Conservation (phyloP, 768 basidiomycete genomes). For the Rhodotorula graminis region DNA sequence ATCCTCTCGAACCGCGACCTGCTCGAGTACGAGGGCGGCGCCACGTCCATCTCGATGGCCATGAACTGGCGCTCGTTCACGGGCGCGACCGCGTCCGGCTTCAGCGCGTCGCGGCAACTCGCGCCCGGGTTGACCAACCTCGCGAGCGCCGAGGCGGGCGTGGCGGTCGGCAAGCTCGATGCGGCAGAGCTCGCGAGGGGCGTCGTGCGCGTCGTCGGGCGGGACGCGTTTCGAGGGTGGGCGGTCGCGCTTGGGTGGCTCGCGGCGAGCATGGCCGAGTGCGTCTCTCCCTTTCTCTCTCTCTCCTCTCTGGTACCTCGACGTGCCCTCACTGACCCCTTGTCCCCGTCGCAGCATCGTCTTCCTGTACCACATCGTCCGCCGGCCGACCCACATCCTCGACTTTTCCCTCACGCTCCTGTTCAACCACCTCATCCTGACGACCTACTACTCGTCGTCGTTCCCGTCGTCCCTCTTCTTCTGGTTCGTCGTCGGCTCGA, state of each 20-base stretch:
- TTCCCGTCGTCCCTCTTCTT: conserved; percentile 87
- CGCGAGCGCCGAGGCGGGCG: conserved; percentile 56
- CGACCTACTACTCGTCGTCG: conserved; percentile 77
- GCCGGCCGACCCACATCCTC: conserved; percentile 86
- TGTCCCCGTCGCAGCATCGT: conserved; percentile 56
- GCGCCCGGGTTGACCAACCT: conserved; percentile 73
- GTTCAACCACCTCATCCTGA: conserved; percentile 86
- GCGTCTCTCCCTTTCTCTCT: conserved; percentile 48
- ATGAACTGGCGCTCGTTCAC: conserved; percentile 99
- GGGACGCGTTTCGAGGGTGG: conserved; percentile 79
- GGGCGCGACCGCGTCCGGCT: conserved; percentile 68
- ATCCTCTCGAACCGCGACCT: conserved; percentile 52
- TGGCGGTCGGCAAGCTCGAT: not conserved
- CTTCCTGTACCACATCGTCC: conserved; percentile 79
- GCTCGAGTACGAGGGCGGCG: conserved; percentile 46
- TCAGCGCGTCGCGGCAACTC: conserved; percentile 53
- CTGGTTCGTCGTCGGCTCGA: conserved; percentile 72
- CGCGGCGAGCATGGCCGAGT: conserved; percentile 77
- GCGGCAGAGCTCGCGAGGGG: conserved; percentile 7
- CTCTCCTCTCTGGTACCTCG: too few relatives aligned
- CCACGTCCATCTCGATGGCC: conserved; percentile 61
- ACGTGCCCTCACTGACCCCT: too few relatives aligned
- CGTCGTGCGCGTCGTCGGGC: conserved; percentile 19
- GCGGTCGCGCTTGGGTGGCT: conserved; percentile 84
- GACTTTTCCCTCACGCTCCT: conserved; percentile 88